Conservation (phyloP, 176 grass and related monocot genomes). For the Oryza glumipatula region DNA sequence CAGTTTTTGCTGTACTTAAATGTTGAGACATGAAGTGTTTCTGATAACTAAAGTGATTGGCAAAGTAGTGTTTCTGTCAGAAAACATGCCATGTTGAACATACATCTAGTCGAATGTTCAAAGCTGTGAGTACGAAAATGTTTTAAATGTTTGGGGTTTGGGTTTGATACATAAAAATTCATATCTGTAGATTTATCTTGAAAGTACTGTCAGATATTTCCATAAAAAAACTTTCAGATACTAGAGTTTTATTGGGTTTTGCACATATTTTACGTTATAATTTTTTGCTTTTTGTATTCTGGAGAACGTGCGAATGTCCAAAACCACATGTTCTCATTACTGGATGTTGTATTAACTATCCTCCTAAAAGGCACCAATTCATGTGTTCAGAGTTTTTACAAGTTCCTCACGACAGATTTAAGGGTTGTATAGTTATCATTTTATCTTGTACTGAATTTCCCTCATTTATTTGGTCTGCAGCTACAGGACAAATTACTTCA, state of each 20-base stretch:
- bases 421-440: neutral
- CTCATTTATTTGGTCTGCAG: constrained; percentile 47
- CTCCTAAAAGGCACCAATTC: neutral
- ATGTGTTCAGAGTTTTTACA: neutral
- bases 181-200: neutral
- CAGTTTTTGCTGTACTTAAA: neutral
- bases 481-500: constrained; percentile 92
- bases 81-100: neutral
- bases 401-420: neutral
- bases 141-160: neutral
- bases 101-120: neutral
- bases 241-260: neutral
- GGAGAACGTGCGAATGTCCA: neutral
- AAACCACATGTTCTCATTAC: neutral
- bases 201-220: neutral
- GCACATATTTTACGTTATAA: neutral
- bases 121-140: neutral
- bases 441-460: constrained; percentile 32
- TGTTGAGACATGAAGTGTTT: neutral
- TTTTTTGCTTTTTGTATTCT: neutral
- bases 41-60: neutral
- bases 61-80: neutral
- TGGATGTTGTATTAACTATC: neutral
- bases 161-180: neutral
- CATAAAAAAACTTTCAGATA: too few species aligned